Conservation (phyloP, 2,329 filamentous ascomycete genomes). For the Fusarium agapanthi region DNA sequence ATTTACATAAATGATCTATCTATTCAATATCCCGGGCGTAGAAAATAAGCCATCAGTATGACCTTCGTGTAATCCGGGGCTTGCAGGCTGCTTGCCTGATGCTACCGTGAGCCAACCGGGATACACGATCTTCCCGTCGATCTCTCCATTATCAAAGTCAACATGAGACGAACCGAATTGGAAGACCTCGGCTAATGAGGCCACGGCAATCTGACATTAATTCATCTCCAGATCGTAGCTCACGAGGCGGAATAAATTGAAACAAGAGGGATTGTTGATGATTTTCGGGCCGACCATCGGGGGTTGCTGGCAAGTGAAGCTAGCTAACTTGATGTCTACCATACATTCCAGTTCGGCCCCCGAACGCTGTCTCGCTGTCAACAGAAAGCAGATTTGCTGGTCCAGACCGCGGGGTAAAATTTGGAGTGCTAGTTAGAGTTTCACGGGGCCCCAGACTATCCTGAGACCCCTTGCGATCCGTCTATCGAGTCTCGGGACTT, state of each 20-base stretch:
- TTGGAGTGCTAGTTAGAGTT: neutral
- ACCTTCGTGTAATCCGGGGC: rapidly evolving
- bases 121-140: neutral
- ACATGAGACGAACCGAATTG: neutral
- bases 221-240: neutral
- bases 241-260: rapidly evolving
- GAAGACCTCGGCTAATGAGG: neutral
- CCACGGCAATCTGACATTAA: neutral
- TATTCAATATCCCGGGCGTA: neutral
- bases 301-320: neutral
- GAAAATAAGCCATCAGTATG: rapidly evolving
- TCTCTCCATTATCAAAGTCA: neutral
- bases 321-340: neutral
- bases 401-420: neutral
- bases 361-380: neutral
- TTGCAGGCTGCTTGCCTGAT: no score
- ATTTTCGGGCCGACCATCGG: neutral
- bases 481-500: neutral
- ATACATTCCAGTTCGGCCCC: neutral
- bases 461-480: neutral
- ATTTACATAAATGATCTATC: neutral
- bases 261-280: no score
- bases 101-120: neutral
- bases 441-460: neutral
- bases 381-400: neutral